These are phyloP conservation scores for Yamadazyma triangularis DNA, from an alignment of 1,139 yeast species.

Conservation along the genomic window DNA sequence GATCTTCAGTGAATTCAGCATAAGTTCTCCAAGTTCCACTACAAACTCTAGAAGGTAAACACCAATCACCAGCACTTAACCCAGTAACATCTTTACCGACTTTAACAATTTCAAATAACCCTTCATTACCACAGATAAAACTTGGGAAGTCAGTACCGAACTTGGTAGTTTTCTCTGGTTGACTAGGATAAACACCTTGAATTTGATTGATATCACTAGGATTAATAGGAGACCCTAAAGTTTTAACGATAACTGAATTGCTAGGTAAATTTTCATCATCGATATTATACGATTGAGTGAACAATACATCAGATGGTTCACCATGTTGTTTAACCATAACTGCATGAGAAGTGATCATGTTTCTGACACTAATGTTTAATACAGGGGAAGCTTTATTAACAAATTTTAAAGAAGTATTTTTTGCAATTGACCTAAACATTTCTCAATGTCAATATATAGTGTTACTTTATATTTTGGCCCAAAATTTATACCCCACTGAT, in stretches of 20 bases:
- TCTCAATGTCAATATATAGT: too few relatives aligned
- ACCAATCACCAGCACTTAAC: constrained; percentile 80
- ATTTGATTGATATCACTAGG: constrained; percentile 42
- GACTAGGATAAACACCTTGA: constrained; percentile 39
- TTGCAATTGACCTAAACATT: too few relatives aligned
- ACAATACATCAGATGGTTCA: constrained; percentile 53
- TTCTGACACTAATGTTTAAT: too few relatives aligned
- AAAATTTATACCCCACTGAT: too few relatives aligned
- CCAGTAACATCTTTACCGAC: constrained; percentile 53
- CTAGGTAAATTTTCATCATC: constrained; percentile 39
- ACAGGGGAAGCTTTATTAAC: too few relatives aligned
- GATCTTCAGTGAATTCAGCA: constrained; percentile 48
- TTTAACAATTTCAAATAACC: constrained; percentile 77
- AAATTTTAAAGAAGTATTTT: too few relatives aligned
- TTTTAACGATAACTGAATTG: constrained; percentile 49
- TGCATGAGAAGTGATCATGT: constrained; percentile 53
- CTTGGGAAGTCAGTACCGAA: constrained; percentile 30
- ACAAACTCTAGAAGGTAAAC: constrained; percentile 75
- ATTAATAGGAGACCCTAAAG: constrained; percentile 79
- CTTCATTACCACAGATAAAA: constrained; percentile 63
- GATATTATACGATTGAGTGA: constrained; percentile 48
- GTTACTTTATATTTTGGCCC: too few relatives aligned
- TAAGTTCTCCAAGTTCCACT: constrained; percentile 97
- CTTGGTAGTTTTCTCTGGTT: constrained; percentile 27
- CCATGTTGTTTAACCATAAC: constrained; percentile 57